phyloP scores from a whole-genome alignment of 225 moss, liverwort and hornwort genomes.

The Ulota crispa region DNA sequence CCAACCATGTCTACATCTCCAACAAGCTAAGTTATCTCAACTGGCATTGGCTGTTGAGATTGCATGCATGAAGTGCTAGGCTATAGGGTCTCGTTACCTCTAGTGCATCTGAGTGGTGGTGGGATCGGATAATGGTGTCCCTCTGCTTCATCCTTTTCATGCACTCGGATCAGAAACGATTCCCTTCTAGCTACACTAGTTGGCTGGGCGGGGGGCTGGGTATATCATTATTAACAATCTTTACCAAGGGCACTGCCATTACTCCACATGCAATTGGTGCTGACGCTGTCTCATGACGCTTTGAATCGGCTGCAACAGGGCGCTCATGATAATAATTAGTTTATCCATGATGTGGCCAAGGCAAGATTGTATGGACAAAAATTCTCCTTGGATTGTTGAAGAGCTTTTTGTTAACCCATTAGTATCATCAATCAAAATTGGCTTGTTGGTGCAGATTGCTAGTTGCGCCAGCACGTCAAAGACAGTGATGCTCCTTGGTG shows the following conservation, averaged over 20 bases:
- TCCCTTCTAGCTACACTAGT: not conserved
- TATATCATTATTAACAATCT: not conserved
- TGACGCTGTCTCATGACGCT: not conserved
- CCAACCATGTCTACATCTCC: not conserved
- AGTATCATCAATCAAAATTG: not conserved
- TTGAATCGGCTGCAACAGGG: not conserved
- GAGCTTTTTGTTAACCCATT: too few relatives aligned
- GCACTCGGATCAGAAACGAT: not conserved
- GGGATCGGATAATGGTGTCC: not conserved
- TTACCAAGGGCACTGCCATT: not conserved
- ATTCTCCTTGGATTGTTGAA: too few relatives aligned
- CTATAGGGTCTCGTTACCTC: not conserved
- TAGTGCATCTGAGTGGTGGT: too few relatives aligned
- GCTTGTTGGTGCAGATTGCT: not conserved
- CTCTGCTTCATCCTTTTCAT: not conserved
- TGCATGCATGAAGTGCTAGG: not conserved
- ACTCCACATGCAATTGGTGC: not conserved
- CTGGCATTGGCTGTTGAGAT: not conserved
- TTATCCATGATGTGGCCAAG: not conserved
- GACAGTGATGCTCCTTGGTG: not conserved
- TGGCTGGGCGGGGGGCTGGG: not conserved
- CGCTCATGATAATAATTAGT: not conserved
- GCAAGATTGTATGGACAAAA: too few relatives aligned
- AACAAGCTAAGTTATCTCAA: not conserved
- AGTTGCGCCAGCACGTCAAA: not conserved